phyloP scores from a whole-genome alignment of 305 asterid genomes.

The Fraxinus platypoda region DNA sequence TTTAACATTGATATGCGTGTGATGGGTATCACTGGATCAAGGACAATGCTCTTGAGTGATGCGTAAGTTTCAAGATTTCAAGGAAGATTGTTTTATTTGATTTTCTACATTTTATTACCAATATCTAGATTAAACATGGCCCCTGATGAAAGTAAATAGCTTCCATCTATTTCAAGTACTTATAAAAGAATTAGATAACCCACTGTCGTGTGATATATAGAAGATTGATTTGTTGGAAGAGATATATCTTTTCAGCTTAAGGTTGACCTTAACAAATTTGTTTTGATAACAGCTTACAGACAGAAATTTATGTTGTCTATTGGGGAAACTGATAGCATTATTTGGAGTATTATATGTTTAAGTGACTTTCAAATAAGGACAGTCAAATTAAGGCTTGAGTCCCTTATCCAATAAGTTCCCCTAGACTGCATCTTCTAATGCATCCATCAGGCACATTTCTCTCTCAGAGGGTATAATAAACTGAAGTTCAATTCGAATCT shows the following conservation, averaged over 20 bases:
- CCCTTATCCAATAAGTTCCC: not conserved
- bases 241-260: not conserved
- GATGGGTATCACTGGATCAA: constrained; percentile 82
- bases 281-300: not conserved
- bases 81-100: not conserved
- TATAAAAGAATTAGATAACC: not conserved
- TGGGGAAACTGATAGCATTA: not conserved
- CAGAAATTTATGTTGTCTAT: not conserved
- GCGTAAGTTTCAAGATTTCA: constrained; percentile 47
- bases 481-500: not conserved
- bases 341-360: not conserved
- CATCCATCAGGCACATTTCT: not conserved
- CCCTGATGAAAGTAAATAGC: not conserved
- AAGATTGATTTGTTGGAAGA: not conserved
- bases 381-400: not conserved
- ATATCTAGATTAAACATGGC: not conserved
- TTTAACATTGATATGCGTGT: constrained; percentile 94
- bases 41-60: constrained; percentile 70
- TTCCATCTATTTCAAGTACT: not conserved
- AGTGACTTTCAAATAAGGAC: not conserved
- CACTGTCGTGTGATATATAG: not conserved
- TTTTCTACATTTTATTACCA: not conserved
- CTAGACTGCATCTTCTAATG: not conserved
- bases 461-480: not conserved
- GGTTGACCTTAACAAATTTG: not conserved